Evolutionary conservation across 148 eudicot genomes (phyloP).

Genomic region (Persicaria tinctoria): DNA sequence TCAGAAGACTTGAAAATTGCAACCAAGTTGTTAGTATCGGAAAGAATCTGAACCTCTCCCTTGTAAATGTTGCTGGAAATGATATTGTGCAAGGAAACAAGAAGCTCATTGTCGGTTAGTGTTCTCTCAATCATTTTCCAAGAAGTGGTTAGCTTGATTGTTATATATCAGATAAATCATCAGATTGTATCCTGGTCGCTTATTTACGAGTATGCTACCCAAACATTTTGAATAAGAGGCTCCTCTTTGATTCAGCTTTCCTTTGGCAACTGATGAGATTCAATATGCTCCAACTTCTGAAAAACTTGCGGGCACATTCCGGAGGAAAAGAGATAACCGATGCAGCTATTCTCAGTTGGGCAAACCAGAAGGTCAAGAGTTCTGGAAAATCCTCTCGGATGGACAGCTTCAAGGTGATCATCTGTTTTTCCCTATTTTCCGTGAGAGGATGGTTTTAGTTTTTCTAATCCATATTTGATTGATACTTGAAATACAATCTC

Average conservation of each 20-base stretch:
- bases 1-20: slow-evolving; percentile 79
- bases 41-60: slow-evolving; percentile 63
- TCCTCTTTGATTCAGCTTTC: slow-evolving; percentile 45
- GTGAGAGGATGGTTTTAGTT: neutral
- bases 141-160: neutral
- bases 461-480: neutral
- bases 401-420: slow-evolving; percentile 72
- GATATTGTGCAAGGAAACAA: slow-evolving; percentile 84
- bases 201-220: too few relatives aligned
- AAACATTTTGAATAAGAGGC: neutral
- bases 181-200: neutral
- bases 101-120: slow-evolving; percentile 66
- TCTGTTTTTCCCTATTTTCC: slow-evolving; percentile 3
- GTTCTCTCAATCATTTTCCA: slow-evolving; percentile 10
- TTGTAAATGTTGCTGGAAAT: slow-evolving; percentile 69
- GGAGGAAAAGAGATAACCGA: slow-evolving; percentile 81
- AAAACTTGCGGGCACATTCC: slow-evolving; percentile 60
- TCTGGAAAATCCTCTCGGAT: slow-evolving; percentile 54
- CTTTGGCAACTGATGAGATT: slow-evolving; percentile 95
- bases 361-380: slow-evolving; percentile 66
- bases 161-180: neutral
- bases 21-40: slow-evolving; percentile 73
- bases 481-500: neutral
- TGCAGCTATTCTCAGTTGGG: slow-evolving; percentile 75
- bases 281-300: slow-evolving; percentile 74